Evolutionary conservation across 177 flowering plant species (phyloP).

Genomic region (Vitis hybrid): DNA sequence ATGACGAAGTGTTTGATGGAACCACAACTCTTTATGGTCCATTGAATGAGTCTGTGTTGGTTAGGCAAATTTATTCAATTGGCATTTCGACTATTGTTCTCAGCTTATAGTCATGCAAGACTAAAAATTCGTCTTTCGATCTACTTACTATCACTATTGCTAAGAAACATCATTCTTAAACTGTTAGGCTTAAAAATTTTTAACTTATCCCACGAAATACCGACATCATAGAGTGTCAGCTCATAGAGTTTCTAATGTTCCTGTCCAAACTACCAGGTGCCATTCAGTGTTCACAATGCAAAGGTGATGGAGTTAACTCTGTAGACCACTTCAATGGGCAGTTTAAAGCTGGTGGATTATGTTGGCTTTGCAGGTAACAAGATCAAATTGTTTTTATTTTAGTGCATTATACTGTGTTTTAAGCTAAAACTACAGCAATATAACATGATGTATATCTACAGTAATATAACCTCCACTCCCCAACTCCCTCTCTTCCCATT

Average conservation of each 20-base stretch:
- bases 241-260: background rate
- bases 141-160: background rate
- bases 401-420: no score
- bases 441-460: no score
- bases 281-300: slow-evolving; percentile 67
- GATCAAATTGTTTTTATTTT: background rate
- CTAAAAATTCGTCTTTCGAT: background rate
- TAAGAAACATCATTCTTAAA: background rate
- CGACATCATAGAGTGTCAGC: no score
- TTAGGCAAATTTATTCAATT: no score
- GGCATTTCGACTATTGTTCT: background rate
- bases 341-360: slow-evolving; percentile 82
- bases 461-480: background rate
- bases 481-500: background rate
- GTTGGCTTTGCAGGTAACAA: slow-evolving; percentile 95
- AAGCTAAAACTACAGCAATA: no score
- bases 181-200: background rate
- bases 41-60: no score
- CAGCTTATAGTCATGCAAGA: background rate
- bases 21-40: no score
- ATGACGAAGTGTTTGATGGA: no score
- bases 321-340: slow-evolving; percentile 86
- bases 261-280: slow-evolving; percentile 51
- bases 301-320: slow-evolving; percentile 84
- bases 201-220: background rate